Evolutionary conservation across 2,329 filamentous ascomycete genomes (phyloP), one percentile per base, ranked within the genome.

Genomic region (Dactylellina drechsleri): DNA sequence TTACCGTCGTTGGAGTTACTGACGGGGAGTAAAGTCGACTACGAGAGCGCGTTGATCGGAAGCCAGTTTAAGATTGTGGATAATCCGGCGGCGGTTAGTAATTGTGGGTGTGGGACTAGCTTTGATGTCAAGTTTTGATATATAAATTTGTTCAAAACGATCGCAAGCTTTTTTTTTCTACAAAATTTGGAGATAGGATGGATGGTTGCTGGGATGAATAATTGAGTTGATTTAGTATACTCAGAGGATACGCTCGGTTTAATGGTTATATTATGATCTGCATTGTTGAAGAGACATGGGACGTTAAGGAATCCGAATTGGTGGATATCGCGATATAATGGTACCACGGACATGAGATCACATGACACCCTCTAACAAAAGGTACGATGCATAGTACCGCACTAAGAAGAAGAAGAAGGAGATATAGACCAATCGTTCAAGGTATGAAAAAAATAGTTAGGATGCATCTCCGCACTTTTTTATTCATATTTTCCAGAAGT

Each of bases 61-160:
- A 92, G 90, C 80, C 93, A 98, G 83, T 99, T 99, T 83, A 97
- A 96, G 85, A 93, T 99, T 80, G 90, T 92, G 75, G 93, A 96
- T 79, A 99, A 98, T 80, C 95, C 95, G 0, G 85, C 89, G 47
- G 95, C 95, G 3, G 92, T 91, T 70, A 98, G 93, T 83, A 97
- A 92, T 82, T 99, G 95, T 84, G 95, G 95, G 0, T 99, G 95
- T 82, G 95, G 95, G 6, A 97, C 94, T 15, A 98, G 94, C 81
- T 99, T 99, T 83, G 95, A 98, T 83, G 92, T 98, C 78, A 92
- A 93, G 81, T 83, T 87, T 81, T 89, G 62, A 66, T 12, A 13
- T 18, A 15, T 18, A 6, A n/a, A n/a, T 2, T 45, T 45, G 10
- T 45, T 4, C 2, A 45, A 45, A 4, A n/a, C n/a, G n/a, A n/a